Percentiles rank a stretch among this genome's conserved stretches.
Evolutionary conservation across 2,329 filamentous ascomycete species (phyloP).

Genomic region (Fusarium penzigii): DNA sequence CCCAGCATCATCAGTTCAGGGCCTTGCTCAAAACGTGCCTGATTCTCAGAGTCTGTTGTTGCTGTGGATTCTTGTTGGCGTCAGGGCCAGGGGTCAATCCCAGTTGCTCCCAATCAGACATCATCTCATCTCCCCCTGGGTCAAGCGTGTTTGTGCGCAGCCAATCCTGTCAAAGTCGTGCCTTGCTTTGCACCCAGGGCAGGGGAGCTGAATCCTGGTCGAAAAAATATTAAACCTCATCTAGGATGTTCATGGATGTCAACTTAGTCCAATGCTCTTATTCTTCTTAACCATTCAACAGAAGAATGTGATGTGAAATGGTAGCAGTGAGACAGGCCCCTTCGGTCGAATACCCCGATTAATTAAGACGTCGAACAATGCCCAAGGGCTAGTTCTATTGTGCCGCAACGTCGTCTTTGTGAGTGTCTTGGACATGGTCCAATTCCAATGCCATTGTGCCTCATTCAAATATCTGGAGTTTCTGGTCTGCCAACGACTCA

Average conservation of each 20-base stretch:
- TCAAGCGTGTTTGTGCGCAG: background rate
- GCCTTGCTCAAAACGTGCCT: constrained; percentile 16
- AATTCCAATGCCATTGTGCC: background rate
- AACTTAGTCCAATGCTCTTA: constrained; percentile 1
- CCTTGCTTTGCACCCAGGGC: constrained; percentile 16
- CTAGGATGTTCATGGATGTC: constrained; percentile 10
- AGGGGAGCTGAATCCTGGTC: constrained; percentile 8
- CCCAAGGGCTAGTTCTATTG: background rate
- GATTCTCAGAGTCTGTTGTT: constrained; percentile 11
- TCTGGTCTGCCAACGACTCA: too few species aligned
- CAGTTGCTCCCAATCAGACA: constrained; percentile 28
- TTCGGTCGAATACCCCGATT: constrained; percentile 18
- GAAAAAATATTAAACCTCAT: constrained; percentile 20
- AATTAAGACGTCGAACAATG: constrained; percentile 11
- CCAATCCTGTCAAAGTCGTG: constrained; percentile 24
- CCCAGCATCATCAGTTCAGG: constrained; percentile 9
- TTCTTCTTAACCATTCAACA: background rate
- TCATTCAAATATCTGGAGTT: background rate
- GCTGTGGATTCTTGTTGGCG: constrained; percentile 13
- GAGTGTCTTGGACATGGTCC: constrained; percentile 10
- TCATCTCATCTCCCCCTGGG: constrained; percentile 24
- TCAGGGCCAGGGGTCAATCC: constrained; percentile 25
- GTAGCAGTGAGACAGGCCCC: constrained; percentile 12
- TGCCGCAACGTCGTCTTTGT: constrained; percentile 8
- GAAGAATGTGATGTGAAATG: background rate